Base-by-base conservation (phyloP, 176 grass and related monocot genomes). In the Themeda triandra region DNA sequence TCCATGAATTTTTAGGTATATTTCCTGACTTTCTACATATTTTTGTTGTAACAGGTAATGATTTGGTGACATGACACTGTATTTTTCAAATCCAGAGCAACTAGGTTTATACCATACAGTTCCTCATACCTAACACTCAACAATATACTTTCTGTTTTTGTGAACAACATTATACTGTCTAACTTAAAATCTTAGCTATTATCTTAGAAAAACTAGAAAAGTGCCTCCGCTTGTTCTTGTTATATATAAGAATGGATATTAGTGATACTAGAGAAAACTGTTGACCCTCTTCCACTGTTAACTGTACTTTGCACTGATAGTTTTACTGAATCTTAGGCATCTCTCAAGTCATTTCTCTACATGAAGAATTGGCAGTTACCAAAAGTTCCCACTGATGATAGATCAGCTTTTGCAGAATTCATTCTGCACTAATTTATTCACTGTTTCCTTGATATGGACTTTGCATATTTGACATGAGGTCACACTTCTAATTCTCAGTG, bases 291-390 rank as follows among this genome's bases (percentile, higher is more conserved):
- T 59, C 66, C 44, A 33, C 59, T 73, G 13, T 82, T 80, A 66
- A 67, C 19, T 17, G 21, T 36, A 75, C 25, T 67, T 81, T 76
- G 33, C 77, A 72, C 17, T 30, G 30, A 30, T 19, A 77, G 42
- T 42, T 77, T 58, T 80, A 51, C 10, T 23, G 32, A 79, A 80
- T 46, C 84, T 73, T 45, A 80, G 67, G 40, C 30, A 86, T 73
- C 6, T 68, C 23, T 32, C 54, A 23, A 69, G 74, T 33, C 18
- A 65, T 73, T 56, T 19, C 63, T 69, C 56, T 66, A 42, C 24
- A 31, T 51, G 51, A 28, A 35, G 60, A 46, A 36, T 36, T 87
- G 21, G 15, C 33, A 62, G 63, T 35, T 60, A 45, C 63, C 63
- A 36, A 77, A 83, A 77, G 17, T 84, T 77, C 40, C 14, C 27